These are phyloP conservation scores for Pharus latifolius DNA, from an alignment of 176 grass and related monocot species.

Conservation along the genomic window DNA sequence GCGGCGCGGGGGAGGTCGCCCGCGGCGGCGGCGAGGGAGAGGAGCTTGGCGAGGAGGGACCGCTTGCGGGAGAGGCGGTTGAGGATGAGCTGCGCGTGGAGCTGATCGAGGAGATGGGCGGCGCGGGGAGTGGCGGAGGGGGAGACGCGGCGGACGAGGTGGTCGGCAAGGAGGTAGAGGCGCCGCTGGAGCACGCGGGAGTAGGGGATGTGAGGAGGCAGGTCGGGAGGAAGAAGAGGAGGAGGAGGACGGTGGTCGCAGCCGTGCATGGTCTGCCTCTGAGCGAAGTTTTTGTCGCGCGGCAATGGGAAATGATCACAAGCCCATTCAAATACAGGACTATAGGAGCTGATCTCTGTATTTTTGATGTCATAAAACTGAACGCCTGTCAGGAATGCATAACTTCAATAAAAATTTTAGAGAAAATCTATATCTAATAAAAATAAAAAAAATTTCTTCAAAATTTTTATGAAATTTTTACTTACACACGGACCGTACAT, in stretches of 20 bases:
- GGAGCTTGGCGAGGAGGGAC: conserved; percentile 57
- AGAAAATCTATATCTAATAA: no score
- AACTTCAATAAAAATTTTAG: no score
- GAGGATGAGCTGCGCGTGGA: conserved; percentile 55
- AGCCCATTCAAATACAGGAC: background rate
- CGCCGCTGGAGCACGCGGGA: conserved; percentile 61
- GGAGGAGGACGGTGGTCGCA: background rate
- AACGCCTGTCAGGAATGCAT: no score
- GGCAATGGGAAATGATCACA: background rate
- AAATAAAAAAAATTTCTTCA: no score
- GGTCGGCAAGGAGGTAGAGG: conserved; percentile 52
- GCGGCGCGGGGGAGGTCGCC: conserved; percentile 36
- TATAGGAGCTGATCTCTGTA: no score
- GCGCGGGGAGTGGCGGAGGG: background rate
- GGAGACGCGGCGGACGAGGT: background rate
- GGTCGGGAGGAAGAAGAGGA: background rate
- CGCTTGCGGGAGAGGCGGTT: conserved; percentile 61
- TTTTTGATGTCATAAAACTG: no score
- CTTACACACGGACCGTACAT: no score
- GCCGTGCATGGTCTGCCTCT: background rate
- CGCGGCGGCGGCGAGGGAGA: conserved; percentile 35
- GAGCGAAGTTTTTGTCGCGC: background rate
- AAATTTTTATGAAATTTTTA: no score
- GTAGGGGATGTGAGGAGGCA: conserved; percentile 26
- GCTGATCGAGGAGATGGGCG: conserved; percentile 31